Conservation (phyloP, 768 basidiomycete genomes). For the Podaxis carcinomalis region DNA sequence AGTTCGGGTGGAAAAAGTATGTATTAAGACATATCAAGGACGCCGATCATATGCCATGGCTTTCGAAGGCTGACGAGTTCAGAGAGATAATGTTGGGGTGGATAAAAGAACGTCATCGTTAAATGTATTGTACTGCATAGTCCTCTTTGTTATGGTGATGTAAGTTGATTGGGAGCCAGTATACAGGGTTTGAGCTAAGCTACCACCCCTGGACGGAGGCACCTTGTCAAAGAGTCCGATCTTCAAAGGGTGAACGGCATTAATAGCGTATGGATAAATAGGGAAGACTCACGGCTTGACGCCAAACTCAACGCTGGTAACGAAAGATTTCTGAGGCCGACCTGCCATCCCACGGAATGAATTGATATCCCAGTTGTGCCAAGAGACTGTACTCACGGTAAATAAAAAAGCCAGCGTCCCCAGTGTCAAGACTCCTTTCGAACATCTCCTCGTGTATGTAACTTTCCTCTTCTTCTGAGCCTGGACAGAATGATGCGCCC, state of each 20-base stretch:
- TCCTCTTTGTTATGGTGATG: background rate
- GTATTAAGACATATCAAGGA: constrained; percentile 17
- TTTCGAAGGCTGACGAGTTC: constrained; percentile 19
- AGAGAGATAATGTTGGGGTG: constrained; percentile 20
- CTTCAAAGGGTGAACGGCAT: background rate
- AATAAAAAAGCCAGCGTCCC: background rate
- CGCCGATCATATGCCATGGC: constrained; percentile 28
- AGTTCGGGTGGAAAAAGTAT: constrained; percentile 21
- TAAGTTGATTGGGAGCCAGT: background rate
- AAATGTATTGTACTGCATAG: background rate
- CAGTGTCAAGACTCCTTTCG: background rate
- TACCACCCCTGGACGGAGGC: background rate
- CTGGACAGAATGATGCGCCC: background rate
- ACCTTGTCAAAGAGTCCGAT: background rate
- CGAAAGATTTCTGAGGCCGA: background rate
- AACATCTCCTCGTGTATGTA: background rate
- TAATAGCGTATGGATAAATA: background rate
- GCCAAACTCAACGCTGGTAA: constrained; percentile 5
- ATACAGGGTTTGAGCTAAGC: background rate
- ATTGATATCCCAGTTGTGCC: background rate
- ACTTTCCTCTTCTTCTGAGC: background rate
- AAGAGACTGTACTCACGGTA: background rate
- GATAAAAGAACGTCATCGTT: constrained; percentile 8
- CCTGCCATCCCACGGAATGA: background rate
- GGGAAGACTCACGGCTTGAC: background rate